phyloP scores from a whole-genome alignment of 306 rosid genomes.

The Alnus glutinosa region DNA sequence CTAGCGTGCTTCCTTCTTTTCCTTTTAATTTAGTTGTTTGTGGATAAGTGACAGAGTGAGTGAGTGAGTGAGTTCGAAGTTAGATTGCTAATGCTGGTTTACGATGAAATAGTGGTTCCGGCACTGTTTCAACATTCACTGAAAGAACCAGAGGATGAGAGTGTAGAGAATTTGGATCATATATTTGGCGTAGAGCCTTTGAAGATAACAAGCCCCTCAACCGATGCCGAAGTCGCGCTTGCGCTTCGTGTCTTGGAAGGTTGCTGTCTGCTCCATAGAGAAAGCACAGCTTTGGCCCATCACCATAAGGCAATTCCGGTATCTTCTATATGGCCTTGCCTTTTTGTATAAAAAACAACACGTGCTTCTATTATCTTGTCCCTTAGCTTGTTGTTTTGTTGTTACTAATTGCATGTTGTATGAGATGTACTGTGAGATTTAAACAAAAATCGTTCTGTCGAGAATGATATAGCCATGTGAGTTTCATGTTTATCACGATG shows the following conservation, averaged over 20 bases:
- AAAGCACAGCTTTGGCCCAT: conserved; percentile 60
- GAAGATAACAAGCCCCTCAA: conserved; percentile 71
- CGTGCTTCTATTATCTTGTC: not conserved
- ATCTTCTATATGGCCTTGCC: not conserved
- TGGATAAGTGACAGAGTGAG: no score
- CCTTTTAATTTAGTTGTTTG: no score
- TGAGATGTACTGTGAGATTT: not conserved
- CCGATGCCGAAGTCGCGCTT: conserved; percentile 61
- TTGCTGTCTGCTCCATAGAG: conserved; percentile 66
- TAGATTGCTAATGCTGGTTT: conserved; percentile 5
- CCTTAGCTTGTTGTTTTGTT: not conserved
- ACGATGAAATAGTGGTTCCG: conserved; percentile 64
- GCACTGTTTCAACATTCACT: conserved; percentile 77
- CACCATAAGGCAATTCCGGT: conserved; percentile 66
- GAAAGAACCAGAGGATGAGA: conserved; percentile 59
- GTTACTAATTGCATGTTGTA: not conserved
- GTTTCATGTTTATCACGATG: not conserved
- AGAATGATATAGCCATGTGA: not conserved
- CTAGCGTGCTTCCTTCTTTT: not conserved
- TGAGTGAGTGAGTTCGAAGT: not conserved
- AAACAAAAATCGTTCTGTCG: not conserved
- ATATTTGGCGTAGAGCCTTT: conserved; percentile 74
- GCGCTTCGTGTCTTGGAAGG: conserved; percentile 76
- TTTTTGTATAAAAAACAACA: no score
- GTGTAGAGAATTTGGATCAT: conserved; percentile 56